Evolutionary conservation across 495 filamentous ascomycete genomes (phyloP), one percentile per base, ranked within the genome.

Genomic region (Glonium stellatum): DNA sequence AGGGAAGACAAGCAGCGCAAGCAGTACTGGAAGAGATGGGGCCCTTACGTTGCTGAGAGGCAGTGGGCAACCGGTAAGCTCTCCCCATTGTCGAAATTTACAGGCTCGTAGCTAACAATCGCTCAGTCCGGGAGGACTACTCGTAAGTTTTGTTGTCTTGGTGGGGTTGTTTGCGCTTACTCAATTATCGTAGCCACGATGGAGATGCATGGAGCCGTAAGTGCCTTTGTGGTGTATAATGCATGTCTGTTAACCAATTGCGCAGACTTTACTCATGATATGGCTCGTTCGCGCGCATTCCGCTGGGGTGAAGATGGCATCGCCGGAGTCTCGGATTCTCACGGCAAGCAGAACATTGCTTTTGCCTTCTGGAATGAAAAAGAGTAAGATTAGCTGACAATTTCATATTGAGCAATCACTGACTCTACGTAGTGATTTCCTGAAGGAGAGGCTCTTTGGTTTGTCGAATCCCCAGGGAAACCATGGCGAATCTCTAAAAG

Each of bases 341-440:
- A 97, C 63, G 89, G 89, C 39, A 73, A 86, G 34, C 88, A 95
- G 74, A 93, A 96, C 70, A 87, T 97, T 68, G 88, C 88, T 0
- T 97, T 96, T 78, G 82, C 89, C 27, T 97, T 97, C 75, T 97
- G 92, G 92, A 97, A 97, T 72, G 89, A 87, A 73, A 84, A 96
- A 76, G 92, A 97, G 89, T 92, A 74, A 60, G 88, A 78, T 23
- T 54, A 36, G 35, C 31, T 35, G 27, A 35, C 3, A 36, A 35
- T 27, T 41, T 23, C 18, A 12, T 5, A 18, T 25, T 13, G 22
- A 31, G 48, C 44, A 23, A 35, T 59, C 22, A 65, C 58, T 67
- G 19, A 66, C 52, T 58, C 2, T 6, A 15, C 46, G 35, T 50
- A 95, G 90, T 73, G 87, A 87, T 59, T 95, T 92, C 68, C 77